Percentiles rank a stretch among this genome's conserved stretches.
Conservation (phyloP, 1,284 basidiomycete genomes). For the Rhodotorula mucilaginosa region DNA sequence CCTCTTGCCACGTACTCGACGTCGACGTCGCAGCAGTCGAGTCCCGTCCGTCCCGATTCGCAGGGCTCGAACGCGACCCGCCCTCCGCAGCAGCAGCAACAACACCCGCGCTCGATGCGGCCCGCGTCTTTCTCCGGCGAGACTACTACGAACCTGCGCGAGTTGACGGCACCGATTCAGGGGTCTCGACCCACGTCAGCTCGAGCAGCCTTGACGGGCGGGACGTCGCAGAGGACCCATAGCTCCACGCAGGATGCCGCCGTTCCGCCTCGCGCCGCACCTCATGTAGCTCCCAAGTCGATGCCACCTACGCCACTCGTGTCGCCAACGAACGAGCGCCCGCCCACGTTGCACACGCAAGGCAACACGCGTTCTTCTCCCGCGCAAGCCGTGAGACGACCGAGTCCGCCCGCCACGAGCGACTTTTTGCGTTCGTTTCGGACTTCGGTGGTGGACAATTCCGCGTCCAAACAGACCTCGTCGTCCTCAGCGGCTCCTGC, state of each 20-base stretch:
- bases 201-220: background rate
- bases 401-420: background rate
- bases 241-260: too few species aligned
- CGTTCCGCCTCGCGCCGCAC: too few species aligned
- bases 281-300: too few species aligned
- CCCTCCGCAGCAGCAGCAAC: background rate
- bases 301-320: too few species aligned
- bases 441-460: too few species aligned
- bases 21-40: too few species aligned
- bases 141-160: background rate
- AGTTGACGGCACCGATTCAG: background rate
- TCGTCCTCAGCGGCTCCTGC: background rate
- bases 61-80: too few species aligned
- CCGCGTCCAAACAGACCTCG: background rate
- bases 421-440: background rate
- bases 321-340: too few species aligned
- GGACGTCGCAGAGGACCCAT: background rate
- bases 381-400: background rate
- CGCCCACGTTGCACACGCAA: background rate
- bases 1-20: too few species aligned
- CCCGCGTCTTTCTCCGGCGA: background rate
- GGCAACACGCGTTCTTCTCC: background rate
- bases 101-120: background rate
- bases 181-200: background rate
- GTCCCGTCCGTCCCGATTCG: background rate